Evolutionary conservation across 2,329 filamentous ascomycete genomes (phyloP).

Genomic region (Trichoderma afroharzianum): DNA sequence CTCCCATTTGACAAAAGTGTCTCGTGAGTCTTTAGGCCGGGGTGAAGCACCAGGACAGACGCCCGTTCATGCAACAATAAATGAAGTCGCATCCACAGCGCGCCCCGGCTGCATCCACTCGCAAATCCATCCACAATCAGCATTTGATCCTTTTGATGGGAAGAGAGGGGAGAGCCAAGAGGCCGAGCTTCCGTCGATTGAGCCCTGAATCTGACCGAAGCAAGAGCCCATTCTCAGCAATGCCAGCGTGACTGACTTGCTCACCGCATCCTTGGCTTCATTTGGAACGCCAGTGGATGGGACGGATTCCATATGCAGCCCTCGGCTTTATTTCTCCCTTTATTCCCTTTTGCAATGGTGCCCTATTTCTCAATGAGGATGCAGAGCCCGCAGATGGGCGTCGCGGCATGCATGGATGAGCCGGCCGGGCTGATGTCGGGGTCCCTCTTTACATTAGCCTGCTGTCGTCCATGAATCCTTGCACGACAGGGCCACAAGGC

Average conservation of each 20-base stretch:
- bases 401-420: slow-evolving; percentile 1
- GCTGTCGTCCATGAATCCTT: not conserved
- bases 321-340: not conserved
- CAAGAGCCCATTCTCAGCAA: not conserved
- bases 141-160: not conserved
- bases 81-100: slow-evolving; percentile 1
- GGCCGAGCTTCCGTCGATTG: not conserved
- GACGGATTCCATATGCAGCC: not conserved
- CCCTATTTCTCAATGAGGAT: slow-evolving; percentile 1
- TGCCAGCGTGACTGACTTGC: not conserved
- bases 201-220: not conserved
- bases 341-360: not conserved
- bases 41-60: not conserved
- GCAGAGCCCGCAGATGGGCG: not conserved
- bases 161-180: not conserved
- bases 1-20: not conserved
- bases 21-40: not conserved
- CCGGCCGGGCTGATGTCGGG: not conserved
- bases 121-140: not conserved
- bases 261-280: not conserved
- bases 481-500: not conserved
- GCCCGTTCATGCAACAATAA: slow-evolving; percentile 7
- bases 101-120: not conserved
- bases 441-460: not conserved
- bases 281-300: not conserved